Conservation (phyloP, 805 yeast species). For the Wickerhamiella vanderwaltii region DNA sequence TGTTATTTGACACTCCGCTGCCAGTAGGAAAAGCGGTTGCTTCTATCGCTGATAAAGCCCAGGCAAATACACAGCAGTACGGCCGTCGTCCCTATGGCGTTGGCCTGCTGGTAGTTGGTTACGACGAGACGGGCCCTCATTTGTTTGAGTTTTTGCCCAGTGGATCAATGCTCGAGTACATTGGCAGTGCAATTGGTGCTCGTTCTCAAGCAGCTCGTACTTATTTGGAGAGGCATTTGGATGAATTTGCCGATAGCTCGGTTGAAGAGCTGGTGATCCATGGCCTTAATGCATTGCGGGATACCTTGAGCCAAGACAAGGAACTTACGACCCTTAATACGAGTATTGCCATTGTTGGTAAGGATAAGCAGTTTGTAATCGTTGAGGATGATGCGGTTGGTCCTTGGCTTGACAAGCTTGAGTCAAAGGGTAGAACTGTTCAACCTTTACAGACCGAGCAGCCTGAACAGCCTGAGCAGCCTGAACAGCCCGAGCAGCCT, state of each 20-base stretch:
- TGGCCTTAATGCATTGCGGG: conserved; percentile 85
- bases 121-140: conserved; percentile 91
- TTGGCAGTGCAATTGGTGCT: conserved; percentile 95
- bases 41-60: conserved; percentile 91
- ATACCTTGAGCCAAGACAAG: conserved; percentile 87
- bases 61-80: conserved; percentile 86
- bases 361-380: conserved; percentile 56
- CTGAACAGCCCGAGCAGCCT: no score
- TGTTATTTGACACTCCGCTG: conserved; percentile 77
- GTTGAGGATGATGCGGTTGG: conserved; percentile 81
- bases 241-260: conserved; percentile 46
- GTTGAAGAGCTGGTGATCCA: conserved; percentile 68
- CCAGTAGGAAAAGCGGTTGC: conserved; percentile 73
- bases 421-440: conserved; percentile 36
- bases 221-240: conserved; percentile 76
- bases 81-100: conserved; percentile 98
- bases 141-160: conserved; percentile 91
- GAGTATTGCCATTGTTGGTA: conserved; percentile 86
- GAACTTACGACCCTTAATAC: conserved; percentile 77
- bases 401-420: conserved; percentile 69
- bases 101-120: conserved; percentile 79
- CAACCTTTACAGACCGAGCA: conserved; percentile 9
- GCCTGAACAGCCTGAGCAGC: no score
- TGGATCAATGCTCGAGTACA: conserved; percentile 82
- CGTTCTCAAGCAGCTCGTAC: conserved; percentile 98